Percentiles rank a stretch among this genome's conserved stretches.
Evolutionary conservation across 495 filamentous ascomycete genomes (phyloP).

Genomic region (Cladorrhinum samala): DNA sequence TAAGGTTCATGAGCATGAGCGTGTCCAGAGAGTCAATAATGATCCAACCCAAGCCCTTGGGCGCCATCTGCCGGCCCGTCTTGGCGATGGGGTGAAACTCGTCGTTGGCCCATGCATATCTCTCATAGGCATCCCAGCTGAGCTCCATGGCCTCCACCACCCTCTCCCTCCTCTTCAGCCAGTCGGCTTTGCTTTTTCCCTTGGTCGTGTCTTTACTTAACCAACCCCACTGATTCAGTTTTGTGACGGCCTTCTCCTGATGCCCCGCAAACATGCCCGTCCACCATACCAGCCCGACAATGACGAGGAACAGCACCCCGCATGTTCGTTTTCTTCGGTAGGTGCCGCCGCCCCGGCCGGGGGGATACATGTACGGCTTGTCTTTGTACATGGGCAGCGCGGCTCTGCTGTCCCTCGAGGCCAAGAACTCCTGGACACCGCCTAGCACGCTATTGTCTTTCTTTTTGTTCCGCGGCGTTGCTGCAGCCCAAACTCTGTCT

Average conservation of each 20-base stretch:
- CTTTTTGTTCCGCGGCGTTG: slow-evolving; percentile 24
- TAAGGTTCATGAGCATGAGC: slow-evolving; percentile 97
- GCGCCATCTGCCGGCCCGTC: slow-evolving; percentile 73
- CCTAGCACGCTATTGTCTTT: slow-evolving; percentile 30
- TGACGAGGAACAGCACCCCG: slow-evolving; percentile 41
- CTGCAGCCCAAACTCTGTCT: slow-evolving; percentile 59
- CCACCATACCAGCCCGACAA: slow-evolving; percentile 52
- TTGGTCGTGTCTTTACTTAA: slow-evolving; percentile 30
- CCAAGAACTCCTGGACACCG: slow-evolving; percentile 44
- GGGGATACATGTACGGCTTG: slow-evolving; percentile 75
- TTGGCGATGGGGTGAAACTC: slow-evolving; percentile 79
- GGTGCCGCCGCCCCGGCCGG: slow-evolving; percentile 37
- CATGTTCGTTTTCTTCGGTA: slow-evolving; percentile 41
- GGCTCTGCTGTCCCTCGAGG: slow-evolving; percentile 36
- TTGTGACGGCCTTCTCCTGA: slow-evolving; percentile 24
- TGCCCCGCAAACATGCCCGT: slow-evolving; percentile 45
- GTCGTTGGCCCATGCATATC: slow-evolving; percentile 93
- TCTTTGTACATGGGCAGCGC: slow-evolving; percentile 96
- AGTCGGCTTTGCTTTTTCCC: slow-evolving; percentile 48
- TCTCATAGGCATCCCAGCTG: slow-evolving; percentile 89
- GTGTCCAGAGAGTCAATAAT: slow-evolving; percentile 96
- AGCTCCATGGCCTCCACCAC: slow-evolving; percentile 86
- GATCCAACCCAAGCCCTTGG: slow-evolving; percentile 88
- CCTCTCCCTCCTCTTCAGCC: slow-evolving; percentile 68
- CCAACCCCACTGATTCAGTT: slow-evolving; percentile 39